Percentiles rank a stretch among this genome's conserved stretches.
These are phyloP conservation scores for Gryganskiella cystojenkinii DNA, from an alignment of 192 early-diverging fungal species.

Conservation along the genomic window DNA sequence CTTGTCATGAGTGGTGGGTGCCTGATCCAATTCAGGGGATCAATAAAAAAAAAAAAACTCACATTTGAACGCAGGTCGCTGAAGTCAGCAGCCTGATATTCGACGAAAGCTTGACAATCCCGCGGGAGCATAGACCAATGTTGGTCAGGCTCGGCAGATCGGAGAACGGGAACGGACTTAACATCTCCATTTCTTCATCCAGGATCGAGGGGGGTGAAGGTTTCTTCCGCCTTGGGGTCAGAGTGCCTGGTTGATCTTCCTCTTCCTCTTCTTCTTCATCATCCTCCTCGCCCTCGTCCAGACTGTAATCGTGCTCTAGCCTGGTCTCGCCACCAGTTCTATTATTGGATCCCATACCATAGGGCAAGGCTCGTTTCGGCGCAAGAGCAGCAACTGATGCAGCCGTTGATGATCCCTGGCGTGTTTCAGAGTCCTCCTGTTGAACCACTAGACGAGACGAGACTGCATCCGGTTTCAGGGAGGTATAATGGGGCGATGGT, in stretches of 20 bases:
- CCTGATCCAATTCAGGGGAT: not conserved
- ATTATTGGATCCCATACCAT: not conserved
- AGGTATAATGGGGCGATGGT: constrained; percentile 9
- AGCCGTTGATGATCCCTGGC: not conserved
- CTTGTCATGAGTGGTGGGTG: too few relatives aligned
- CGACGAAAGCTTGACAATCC: constrained; percentile 70
- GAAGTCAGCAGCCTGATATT: constrained; percentile 74
- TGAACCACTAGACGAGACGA: not conserved
- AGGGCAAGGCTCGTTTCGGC: constrained; percentile 4
- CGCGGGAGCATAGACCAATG: constrained; percentile 69
- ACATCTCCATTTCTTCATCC: constrained; percentile 28
- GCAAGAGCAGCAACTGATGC: constrained; percentile 6
- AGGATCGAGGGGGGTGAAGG: constrained; percentile 27
- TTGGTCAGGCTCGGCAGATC: constrained; percentile 56
- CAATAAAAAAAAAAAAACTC: constrained; percentile 53
- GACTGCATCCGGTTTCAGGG: not conserved
- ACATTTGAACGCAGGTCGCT: constrained; percentile 78
- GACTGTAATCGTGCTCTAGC: not conserved
- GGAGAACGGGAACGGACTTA: constrained; percentile 48
- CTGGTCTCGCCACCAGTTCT: constrained; percentile 4
- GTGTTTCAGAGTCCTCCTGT: constrained; percentile 23
- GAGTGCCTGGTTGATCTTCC: not conserved
- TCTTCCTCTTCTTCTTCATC: not conserved
- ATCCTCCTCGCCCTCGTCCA: constrained; percentile 14
- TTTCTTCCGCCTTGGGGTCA: constrained; percentile 8